A percentile compares a stretch with the other conserved stretches of the same genome.
Evolutionary conservation across 768 basidiomycete species (phyloP).

Genomic region (Lentinula boryana): DNA sequence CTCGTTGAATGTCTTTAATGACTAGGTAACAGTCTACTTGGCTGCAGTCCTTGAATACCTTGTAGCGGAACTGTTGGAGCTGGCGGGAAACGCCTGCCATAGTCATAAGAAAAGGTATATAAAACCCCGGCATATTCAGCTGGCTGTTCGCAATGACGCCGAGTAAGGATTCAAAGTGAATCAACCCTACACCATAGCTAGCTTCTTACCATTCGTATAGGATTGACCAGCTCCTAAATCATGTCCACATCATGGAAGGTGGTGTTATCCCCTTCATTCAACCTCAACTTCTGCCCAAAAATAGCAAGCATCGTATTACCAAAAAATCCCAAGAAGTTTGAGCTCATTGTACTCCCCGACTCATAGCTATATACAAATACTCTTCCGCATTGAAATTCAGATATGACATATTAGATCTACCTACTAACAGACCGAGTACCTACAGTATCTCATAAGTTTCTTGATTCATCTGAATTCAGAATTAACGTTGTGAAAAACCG

Average conservation of each 20-base stretch:
- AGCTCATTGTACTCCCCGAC: background rate
- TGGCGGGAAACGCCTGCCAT: conserved; percentile 74
- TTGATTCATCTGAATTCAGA: conserved; percentile 35
- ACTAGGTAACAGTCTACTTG: conserved; percentile 53
- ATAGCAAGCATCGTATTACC: background rate
- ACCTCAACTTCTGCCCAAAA: conserved; percentile 28
- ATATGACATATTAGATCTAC: background rate
- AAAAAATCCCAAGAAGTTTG: background rate
- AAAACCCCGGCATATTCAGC: conserved; percentile 36
- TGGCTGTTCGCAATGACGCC: conserved; percentile 7
- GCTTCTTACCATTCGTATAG: background rate
- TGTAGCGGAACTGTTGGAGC: conserved; percentile 80
- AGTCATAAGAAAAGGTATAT: conserved; percentile 84
- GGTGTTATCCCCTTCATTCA: conserved; percentile 51
- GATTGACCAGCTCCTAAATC: background rate
- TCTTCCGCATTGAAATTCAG: background rate
- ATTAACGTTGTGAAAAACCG: conserved; percentile 38
- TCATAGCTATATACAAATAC: background rate
- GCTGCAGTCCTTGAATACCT: conserved; percentile 86
- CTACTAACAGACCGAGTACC: too few relatives aligned
- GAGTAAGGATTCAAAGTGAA: background rate
- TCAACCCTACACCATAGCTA: background rate
- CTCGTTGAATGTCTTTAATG: background rate
- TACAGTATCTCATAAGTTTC: too few relatives aligned
- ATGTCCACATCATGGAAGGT: background rate